phyloP scores from a whole-genome alignment of 768 basidiomycete species.

The Rhodosporidiobolus sp. region DNA sequence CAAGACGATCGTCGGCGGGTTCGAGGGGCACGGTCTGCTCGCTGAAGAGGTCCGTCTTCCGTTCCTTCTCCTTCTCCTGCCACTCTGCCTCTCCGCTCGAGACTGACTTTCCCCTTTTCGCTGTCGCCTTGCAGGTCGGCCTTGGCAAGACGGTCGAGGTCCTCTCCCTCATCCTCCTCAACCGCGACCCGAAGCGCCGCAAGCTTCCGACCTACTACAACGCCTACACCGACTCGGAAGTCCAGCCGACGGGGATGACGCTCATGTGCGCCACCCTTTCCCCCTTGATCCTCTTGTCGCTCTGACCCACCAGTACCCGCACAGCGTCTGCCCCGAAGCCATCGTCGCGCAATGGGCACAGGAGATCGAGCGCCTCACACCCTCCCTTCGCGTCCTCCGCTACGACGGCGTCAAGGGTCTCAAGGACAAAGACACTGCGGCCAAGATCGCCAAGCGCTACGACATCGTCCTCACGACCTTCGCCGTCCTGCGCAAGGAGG shows the following conservation, averaged over 20 bases:
- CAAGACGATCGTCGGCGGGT: slow-evolving; percentile 24
- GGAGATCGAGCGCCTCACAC: slow-evolving; percentile 50
- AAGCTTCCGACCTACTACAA: slow-evolving; percentile 31
- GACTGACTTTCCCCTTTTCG: too few species aligned
- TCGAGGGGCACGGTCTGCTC: slow-evolving; percentile 46
- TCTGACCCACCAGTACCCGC: too few species aligned
- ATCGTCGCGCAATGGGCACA: slow-evolving; percentile 51
- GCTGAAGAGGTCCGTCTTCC: slow-evolving; percentile 47
- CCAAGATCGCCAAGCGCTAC: slow-evolving; percentile 18
- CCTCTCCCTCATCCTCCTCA: slow-evolving; percentile 48
- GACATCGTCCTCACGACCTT: slow-evolving; percentile 44
- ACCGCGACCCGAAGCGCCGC: slow-evolving; percentile 27
- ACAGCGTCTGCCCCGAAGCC: slow-evolving; percentile 49
- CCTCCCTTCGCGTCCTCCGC: slow-evolving; percentile 47
- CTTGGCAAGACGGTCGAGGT: slow-evolving; percentile 53
- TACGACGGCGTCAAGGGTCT: slow-evolving; percentile 44
- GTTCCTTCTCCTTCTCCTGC: too few species aligned
- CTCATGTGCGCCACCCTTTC: slow-evolving; percentile 35
- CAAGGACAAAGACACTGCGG: neutral
- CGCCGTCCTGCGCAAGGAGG: slow-evolving; percentile 40
- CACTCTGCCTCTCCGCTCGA: too few species aligned
- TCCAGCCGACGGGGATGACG: slow-evolving; percentile 46
- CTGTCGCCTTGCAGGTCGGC: slow-evolving; percentile 49
- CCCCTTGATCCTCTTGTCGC: too few species aligned
- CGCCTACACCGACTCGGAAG: slow-evolving; percentile 13